Conservation (phyloP, 306 rosid species). For the Abrus precatorius region DNA sequence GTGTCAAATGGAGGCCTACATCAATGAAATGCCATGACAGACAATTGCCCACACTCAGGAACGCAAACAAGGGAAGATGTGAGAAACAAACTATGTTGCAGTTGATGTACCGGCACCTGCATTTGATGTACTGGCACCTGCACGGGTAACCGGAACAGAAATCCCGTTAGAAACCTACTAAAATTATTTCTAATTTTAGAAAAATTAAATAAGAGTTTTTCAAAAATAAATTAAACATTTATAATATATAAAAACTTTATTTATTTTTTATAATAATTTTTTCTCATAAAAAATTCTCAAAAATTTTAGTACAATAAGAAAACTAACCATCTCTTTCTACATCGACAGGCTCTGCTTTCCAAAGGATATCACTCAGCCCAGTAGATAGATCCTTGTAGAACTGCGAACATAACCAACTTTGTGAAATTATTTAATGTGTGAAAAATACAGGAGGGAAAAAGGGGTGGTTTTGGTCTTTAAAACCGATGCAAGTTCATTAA, state of each 20-base stretch:
- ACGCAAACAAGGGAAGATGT: background rate
- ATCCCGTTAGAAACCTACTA: too few species aligned
- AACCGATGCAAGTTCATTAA: too few species aligned
- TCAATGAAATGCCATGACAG: background rate
- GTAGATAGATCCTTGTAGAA: slow-evolving; percentile 72
- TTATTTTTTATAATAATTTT: too few species aligned
- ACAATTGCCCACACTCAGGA: too few species aligned
- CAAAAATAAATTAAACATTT: too few species aligned
- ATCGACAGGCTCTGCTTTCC: slow-evolving; percentile 68
- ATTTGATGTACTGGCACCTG: background rate
- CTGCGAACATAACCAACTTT: slow-evolving; percentile 51
- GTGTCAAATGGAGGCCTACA: background rate
- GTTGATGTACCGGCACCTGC: background rate
- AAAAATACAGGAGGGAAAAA: background rate
- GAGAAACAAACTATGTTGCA: background rate
- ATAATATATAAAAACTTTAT: too few species aligned
- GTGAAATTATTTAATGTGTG: background rate
- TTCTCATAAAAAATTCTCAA: too few species aligned
- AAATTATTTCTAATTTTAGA: too few species aligned
- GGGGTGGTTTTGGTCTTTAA: too few species aligned
- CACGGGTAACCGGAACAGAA: too few species aligned
- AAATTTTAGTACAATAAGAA: too few species aligned
- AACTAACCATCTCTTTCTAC: slow-evolving; percentile 59
- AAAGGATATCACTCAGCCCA: slow-evolving; percentile 75
- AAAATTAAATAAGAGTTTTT: too few species aligned